Evolutionary conservation across 495 filamentous ascomycete genomes (phyloP).

Genomic region (Aspergillus heteromorphus): DNA sequence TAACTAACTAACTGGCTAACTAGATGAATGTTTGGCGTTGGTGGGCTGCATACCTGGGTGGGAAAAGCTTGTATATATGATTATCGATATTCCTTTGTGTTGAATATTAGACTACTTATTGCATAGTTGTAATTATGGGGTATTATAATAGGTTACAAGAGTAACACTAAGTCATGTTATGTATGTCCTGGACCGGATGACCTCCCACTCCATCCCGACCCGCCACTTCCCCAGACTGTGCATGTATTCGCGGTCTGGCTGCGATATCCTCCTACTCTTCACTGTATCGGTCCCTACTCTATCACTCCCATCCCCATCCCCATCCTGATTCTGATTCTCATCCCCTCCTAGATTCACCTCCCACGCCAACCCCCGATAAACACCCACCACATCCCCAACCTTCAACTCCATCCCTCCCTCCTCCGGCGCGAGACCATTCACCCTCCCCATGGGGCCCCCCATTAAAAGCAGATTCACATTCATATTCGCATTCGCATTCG

Average conservation of each 20-base stretch:
- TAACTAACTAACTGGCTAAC: no score
- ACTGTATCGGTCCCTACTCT: no score
- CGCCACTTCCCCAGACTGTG: conserved; percentile 22
- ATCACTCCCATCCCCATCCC: background rate
- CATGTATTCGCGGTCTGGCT: background rate
- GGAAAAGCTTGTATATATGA: conserved; percentile 2
- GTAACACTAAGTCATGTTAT: no score
- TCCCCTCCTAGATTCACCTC: conserved; percentile 19
- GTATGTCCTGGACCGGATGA: conserved; percentile 19
- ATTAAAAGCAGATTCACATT: no score
- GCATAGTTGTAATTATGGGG: background rate
- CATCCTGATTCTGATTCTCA: background rate
- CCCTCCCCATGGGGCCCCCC: no score
- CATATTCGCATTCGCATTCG: no score
- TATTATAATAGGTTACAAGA: conserved; percentile 13
- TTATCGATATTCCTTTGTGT: no score
- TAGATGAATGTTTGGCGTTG: no score
- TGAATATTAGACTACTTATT: no score
- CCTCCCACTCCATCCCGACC: conserved; percentile 40
- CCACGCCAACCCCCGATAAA: conserved; percentile 34
- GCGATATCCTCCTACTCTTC: conserved; percentile 1
- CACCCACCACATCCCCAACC: conserved; percentile 24
- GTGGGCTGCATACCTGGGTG: background rate
- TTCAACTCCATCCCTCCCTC: no score
- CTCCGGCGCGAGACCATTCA: no score